These are phyloP conservation scores for Candida glucosophila DNA, from an alignment of 1,139 yeast genomes.

Conservation along the genomic window DNA sequence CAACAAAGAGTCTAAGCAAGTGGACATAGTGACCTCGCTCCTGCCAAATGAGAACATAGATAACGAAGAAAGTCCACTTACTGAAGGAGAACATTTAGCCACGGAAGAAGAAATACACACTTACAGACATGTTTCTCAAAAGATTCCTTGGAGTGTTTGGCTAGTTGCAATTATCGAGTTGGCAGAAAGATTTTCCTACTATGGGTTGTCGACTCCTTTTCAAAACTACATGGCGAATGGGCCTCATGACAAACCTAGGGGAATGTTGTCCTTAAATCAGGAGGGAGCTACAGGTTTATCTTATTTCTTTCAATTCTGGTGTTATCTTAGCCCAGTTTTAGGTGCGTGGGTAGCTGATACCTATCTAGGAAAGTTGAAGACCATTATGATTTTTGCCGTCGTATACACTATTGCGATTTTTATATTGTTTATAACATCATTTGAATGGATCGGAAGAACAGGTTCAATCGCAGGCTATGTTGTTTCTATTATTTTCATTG, in stretches of 20 bases:
- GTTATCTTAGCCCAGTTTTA: constrained; percentile 70
- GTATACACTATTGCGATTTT: constrained; percentile 57
- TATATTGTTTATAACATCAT: constrained; percentile 61
- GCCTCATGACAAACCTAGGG: constrained; percentile 40
- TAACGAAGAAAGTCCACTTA: too few species aligned
- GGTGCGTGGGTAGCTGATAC: constrained; percentile 77
- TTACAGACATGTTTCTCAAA: constrained; percentile 33
- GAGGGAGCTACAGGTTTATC: constrained; percentile 69
- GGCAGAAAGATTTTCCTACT: constrained; percentile 79
- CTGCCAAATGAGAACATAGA: too few species aligned
- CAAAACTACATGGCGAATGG: constrained; percentile 67
- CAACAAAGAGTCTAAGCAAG: too few species aligned
- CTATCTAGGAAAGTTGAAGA: constrained; percentile 62
- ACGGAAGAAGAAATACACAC: constrained; percentile 30
- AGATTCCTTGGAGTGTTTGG: constrained; percentile 46
- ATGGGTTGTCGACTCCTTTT: constrained; percentile 70
- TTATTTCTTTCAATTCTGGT: constrained; percentile 74
- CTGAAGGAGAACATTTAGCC: constrained; percentile 27
- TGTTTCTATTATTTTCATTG: constrained; percentile 59
- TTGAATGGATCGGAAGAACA: constrained; percentile 51
- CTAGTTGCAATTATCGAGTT: constrained; percentile 72
- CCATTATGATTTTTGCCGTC: constrained; percentile 54
- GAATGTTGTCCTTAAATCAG: constrained; percentile 55
- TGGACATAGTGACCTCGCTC: too few species aligned
- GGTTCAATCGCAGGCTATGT: constrained; percentile 45